Conservation (phyloP, 306 rosid genomes). For the Alnus glutinosa region DNA sequence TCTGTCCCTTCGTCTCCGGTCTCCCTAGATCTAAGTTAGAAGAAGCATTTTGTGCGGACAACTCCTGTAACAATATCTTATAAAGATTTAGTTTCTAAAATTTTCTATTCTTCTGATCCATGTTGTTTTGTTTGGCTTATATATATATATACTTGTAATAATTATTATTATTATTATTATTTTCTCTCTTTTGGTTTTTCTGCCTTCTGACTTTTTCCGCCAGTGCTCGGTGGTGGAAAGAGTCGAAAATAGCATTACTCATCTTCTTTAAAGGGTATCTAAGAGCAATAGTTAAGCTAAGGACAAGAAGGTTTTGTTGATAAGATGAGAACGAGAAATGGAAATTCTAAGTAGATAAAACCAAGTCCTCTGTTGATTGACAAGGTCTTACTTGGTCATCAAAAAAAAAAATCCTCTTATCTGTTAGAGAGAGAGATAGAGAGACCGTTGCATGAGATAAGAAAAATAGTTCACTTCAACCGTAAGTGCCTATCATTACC, state of each 20-base stretch:
- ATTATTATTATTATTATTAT: not conserved
- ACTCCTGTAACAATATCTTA: slow-evolving; percentile 4
- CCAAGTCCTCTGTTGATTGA: too few species aligned
- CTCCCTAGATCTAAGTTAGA: not conserved
- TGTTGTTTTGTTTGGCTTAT: slow-evolving; percentile 13
- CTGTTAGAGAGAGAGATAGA: not conserved
- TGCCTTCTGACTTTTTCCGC: too few species aligned
- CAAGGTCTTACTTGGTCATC: too few species aligned
- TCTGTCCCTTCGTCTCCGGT: too few species aligned
- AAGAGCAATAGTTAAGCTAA: not conserved
- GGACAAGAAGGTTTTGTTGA: not conserved
- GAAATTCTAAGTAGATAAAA: not conserved
- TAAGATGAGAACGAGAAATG: not conserved
- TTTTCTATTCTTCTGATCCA: slow-evolving; percentile 34
- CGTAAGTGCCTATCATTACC: not conserved
- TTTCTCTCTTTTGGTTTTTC: too few species aligned
- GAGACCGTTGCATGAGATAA: not conserved
- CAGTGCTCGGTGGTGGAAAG: too few species aligned
- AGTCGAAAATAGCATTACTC: too few species aligned
- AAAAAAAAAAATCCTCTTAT: too few species aligned
- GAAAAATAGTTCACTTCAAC: not conserved
- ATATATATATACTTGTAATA: too few species aligned
- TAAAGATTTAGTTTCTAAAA: slow-evolving; percentile 13
- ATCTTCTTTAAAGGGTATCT: not conserved
- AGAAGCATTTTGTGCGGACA: slow-evolving; percentile 22